Conservation (phyloP, 2,329 filamentous ascomycete species). For the Xylariaceae sp. region DNA sequence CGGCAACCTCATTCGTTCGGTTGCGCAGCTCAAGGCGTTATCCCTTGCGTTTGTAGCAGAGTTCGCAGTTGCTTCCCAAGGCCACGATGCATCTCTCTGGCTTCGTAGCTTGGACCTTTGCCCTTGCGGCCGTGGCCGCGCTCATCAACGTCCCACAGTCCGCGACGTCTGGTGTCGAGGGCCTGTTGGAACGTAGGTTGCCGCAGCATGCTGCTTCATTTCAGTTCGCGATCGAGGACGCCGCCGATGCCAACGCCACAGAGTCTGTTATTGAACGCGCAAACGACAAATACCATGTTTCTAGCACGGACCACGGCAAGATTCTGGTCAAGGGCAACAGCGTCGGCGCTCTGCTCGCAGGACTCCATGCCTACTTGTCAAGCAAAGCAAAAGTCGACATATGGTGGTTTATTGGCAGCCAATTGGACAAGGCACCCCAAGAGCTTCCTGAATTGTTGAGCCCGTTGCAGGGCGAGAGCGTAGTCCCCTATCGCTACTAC, state of each 20-base stretch:
- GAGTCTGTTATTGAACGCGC: neutral
- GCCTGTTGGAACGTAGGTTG: slow-evolving; percentile 16
- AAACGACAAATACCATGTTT: slow-evolving; percentile 17
- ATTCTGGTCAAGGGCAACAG: slow-evolving; percentile 18
- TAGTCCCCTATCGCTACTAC: slow-evolving; percentile 20
- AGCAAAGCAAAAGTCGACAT: slow-evolving; percentile 17
- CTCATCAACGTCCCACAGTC: neutral
- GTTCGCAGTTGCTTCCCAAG: too few species aligned
- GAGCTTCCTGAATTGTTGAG: slow-evolving; percentile 11
- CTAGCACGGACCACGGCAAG: slow-evolving; percentile 10
- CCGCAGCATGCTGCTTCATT: slow-evolving; percentile 13
- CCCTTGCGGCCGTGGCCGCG: neutral
- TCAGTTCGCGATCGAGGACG: slow-evolving; percentile 10
- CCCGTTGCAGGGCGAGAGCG: slow-evolving; percentile 12
- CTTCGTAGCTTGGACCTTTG: neutral
- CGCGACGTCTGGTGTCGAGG: slow-evolving; percentile 12
- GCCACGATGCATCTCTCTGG: neutral
- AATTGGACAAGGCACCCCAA: slow-evolving; percentile 12
- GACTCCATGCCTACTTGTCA: slow-evolving; percentile 18
- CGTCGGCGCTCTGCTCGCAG: slow-evolving; percentile 11
- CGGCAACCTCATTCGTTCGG: too few species aligned
- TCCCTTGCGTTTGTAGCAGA: too few species aligned
- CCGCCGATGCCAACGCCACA: neutral
- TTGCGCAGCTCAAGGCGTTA: too few species aligned
- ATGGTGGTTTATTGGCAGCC: slow-evolving; percentile 20